Conservation (phyloP, 352 stramenopile genomes). For the Hyaloperonospora brassicae region DNA sequence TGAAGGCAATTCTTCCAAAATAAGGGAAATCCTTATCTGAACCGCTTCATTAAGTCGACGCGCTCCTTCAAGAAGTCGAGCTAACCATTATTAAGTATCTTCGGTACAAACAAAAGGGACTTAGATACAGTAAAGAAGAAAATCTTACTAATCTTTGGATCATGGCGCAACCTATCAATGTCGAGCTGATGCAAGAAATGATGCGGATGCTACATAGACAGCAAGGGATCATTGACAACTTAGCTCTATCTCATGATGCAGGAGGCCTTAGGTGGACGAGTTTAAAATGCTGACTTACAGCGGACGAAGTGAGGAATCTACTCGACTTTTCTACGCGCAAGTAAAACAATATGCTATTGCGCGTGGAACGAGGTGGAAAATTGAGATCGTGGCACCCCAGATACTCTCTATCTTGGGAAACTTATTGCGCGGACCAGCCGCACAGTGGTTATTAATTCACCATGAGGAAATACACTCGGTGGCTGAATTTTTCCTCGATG, state of each 20-base stretch:
- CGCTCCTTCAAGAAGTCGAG: background rate
- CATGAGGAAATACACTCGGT: background rate
- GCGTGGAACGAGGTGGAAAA: background rate
- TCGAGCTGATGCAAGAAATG: background rate
- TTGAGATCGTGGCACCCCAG: background rate
- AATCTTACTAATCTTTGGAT: background rate
- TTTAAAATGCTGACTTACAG: background rate
- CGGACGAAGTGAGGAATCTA: background rate
- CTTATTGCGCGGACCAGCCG: background rate
- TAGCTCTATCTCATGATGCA: background rate
- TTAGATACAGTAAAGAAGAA: background rate
- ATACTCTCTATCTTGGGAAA: background rate
- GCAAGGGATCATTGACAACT: background rate
- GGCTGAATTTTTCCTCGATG: background rate
- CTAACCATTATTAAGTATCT: background rate
- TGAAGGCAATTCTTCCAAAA: background rate
- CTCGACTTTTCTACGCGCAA: conserved; percentile 1
- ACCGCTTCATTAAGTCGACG: background rate
- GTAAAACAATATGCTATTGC: background rate
- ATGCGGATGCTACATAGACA: background rate
- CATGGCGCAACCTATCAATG: background rate
- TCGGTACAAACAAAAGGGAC: background rate
- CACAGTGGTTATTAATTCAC: background rate
- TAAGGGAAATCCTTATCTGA: background rate
- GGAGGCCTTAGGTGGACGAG: background rate